Base-by-base conservation (phyloP, 306 rosid species). In the Cucurbita pepo region DNA sequence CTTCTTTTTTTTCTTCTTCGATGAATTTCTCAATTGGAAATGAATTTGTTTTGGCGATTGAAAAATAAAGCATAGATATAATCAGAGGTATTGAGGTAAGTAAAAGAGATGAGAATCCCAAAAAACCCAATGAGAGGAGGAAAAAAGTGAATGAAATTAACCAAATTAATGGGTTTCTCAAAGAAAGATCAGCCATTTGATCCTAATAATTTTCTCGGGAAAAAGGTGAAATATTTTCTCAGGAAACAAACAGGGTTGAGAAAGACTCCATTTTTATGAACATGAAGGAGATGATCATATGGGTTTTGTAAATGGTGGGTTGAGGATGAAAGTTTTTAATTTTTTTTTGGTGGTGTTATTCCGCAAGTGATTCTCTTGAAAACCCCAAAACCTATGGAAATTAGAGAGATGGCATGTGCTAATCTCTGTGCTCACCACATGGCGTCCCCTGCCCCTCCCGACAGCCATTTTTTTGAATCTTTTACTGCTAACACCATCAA, bases 391-490 rank as follows among this genome's bases (percentile, higher is more conserved):
- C 76, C 81, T 51, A 56, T 82, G 85, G 90, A 82, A 83, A 90
- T 73, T 5, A 77, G 88, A 76, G 88, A 69, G 61, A 67, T 79
- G 84, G 88, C 98, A 90, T 87, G 98, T 88, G 98, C 93, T 75
- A 40, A 73, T 79, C 79, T 84, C 90, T 87, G 83, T 76, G 88
- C 83, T 88, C 79, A 83, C 89, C 96, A 88, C 92, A 90, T 85
- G 95, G 77, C 89, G 77, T 74, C 34, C 34, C 34, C 34, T 8
- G 1, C 7, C 50, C 13, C 21, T 44, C 48, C 57, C 30, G 73
- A 45, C 73, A 7, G 56, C 22, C 56, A 25, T 82, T 81, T 62
- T 18, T 36, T 81, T 30, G 36, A 75, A 45, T 0, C 37, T 21
- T 16, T 71, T 44, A 6, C 37, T 45, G 54, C 66, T 15, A 30